These are phyloP conservation scores for Pelargonium fulgidum DNA, from an alignment of 441 rosid genomes.

Conservation along the genomic window DNA sequence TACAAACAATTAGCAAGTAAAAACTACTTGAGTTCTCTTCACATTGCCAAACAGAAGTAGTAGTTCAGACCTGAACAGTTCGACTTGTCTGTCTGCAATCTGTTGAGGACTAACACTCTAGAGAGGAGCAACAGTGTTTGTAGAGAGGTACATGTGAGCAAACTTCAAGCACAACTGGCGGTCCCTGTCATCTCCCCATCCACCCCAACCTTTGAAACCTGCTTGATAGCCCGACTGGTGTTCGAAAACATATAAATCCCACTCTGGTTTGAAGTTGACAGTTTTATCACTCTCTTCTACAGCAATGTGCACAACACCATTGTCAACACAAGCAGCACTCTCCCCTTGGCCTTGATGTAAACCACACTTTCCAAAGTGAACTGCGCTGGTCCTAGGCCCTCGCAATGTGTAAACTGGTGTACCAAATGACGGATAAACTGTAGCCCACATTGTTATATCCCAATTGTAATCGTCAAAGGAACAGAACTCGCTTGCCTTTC, in stretches of 20 bases:
- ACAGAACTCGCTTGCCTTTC: constrained; percentile 73
- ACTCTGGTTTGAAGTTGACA: constrained; percentile 46
- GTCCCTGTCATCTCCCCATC: constrained; percentile 94
- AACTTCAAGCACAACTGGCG: constrained; percentile 61
- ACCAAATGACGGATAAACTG: constrained; percentile 87
- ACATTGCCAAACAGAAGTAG: neutral
- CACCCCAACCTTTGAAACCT: constrained; percentile 98
- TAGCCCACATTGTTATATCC: constrained; percentile 99
- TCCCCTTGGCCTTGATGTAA: constrained; percentile 84
- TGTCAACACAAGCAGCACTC: constrained; percentile 59
- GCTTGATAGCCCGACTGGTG: constrained; percentile 88
- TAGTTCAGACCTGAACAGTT: neutral
- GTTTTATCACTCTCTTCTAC: constrained; percentile 55
- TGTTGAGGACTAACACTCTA: neutral
- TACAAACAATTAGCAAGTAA: neutral
- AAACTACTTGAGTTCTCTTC: neutral
- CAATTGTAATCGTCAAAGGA: constrained; percentile 90
- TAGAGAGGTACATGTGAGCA: constrained; percentile 52
- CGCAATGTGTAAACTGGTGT: constrained; percentile 70
- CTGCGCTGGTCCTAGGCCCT: constrained; percentile 85
- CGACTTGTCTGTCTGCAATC: no score
- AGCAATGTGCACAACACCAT: constrained; percentile 51
- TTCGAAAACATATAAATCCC: constrained; percentile 49
- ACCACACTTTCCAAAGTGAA: constrained; percentile 97
- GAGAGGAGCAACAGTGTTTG: constrained; percentile 10